Evolutionary conservation across 1,284 basidiomycete species (phyloP), one percentile per base, ranked within the genome.

Genomic region (Fomitopsis schrenkii): DNA sequence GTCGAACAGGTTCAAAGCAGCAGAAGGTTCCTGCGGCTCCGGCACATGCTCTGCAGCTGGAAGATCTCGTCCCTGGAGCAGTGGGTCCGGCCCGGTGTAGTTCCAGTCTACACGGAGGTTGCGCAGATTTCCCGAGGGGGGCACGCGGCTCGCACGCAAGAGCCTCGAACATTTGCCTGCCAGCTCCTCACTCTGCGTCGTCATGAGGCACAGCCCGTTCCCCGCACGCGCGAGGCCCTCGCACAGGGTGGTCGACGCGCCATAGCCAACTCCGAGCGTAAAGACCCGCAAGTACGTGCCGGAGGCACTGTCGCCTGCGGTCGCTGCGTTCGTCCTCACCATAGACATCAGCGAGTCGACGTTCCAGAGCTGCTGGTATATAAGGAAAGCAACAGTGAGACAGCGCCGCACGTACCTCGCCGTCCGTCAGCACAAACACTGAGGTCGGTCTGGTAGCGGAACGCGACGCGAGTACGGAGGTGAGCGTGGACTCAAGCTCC

Each of bases 351-450:
- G 68, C 0, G 60, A 54, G 12, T 73, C 63, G 0, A 63, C 61
- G 46, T 69, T 64, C 42, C 67, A 64, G 4, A 70, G 65, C 80
- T 81, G n/a, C 33, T 22, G 22, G 26, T 10, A 30, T 7, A 10
- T n/a, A n/a, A 52, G 59, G n/a, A 42, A 19, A 46, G 8, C 7
- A n/a, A 8, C 1, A 19, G 35, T 14, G 15, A 12, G 10, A 7
- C 5, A 6, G n/a, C 38, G 36, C 53, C 22, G 41, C 28, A 58
- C 75, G 0, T 52, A 82, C 76, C 58, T 76, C 68, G 6, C 84
- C 84, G 61, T 85, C 85, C 0, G 84, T 86, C 38, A 86, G 70
- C 19, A 85, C 68, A 62, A 86, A 85, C 1, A 83, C 68, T 1
- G 74, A 78, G 5, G 80, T 79, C 0, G 83, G 76, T 8, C 77